Base-by-base conservation (phyloP, 1,139 yeast species). In the Hansenula sp. region DNA sequence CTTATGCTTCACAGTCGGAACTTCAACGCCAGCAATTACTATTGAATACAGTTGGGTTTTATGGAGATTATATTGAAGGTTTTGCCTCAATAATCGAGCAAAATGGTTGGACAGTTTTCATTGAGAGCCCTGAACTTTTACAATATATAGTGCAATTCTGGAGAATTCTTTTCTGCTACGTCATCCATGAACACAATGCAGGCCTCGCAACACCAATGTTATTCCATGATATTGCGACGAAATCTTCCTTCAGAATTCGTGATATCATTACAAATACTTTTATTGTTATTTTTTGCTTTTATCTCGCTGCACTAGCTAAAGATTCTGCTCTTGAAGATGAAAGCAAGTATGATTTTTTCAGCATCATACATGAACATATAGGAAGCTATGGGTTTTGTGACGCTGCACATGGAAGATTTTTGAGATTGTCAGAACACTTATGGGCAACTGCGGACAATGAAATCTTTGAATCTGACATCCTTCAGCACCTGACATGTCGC, bases 401-500 rank as follows among this genome's bases (percentile, higher is more conserved):
- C 41, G 62, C 77, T 8, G 73, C 82, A 0, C 60, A 71, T 31
- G 94, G 95, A 0, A 59, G 69, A 5, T 80, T 89, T 47, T 65
- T 92, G 35, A 69, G 69, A 25, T 62, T 84, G 34, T 67, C 82
- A 1, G 83, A 88, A 50, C 68, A 68, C 16, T 68, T 75, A 17
- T 62, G 88, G 21, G 64, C 79, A 6, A 54, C 65, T 1, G 62
- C 73, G 22, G 64, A 71, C 9, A 64, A 74, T 53, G 52, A 57
- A 2, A 71, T 68, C 9, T 66, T 74, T 2, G 81, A 82, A 44
- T 65, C 70, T 34, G 88, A 89, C 40, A 60, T 87, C 39, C 66
- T 86, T 10, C 97, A 92, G 53, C 70, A 88, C 27, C 65, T 92
- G 19, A 73, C 79, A 46, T 92, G 98, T 58, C 71, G 87, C 12